Evolutionary conservation across 768 basidiomycete species (phyloP), one percentile per base, ranked within the genome.

Genomic region (Lentinula raphanica): DNA sequence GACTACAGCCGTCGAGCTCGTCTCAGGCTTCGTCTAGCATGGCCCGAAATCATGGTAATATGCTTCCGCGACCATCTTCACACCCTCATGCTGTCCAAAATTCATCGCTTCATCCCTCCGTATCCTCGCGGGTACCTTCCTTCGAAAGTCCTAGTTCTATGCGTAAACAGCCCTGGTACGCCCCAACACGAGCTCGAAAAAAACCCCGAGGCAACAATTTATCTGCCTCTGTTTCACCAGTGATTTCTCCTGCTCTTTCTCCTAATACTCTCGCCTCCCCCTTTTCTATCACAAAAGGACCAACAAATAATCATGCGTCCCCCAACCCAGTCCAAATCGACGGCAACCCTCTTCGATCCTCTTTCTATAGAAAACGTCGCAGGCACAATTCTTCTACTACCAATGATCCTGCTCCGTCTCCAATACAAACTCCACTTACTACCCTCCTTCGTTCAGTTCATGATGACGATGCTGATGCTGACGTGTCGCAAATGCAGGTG

Each of bases 81-180:
- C 46, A 48, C 6, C 27, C 17, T 5, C 46, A 15, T n/a, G 9
- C 11, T 35, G 36, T 21, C 6, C 51, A 53, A 28, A 39, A 38
- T 39, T 8, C 21, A 21, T 5, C 51, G 3, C 35, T 35, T 53
- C 36, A 13, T 23, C n/a, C 17, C 51, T 7, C 15, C 11, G n/a
- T n/a, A 31, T 35, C 32, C 5, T 50, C 49, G 21, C 29, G n/a
- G 9, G 3, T 31, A 11, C 19, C 35, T 39, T 36, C 32, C 9
- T 23, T 12, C 12, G 51, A 28, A 9, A 21, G 8, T 13, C 35
- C 7, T 3, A 12, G 29, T 1, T 3, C 12, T 32, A 36, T 4
- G 13, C 51, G 51, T 12, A 53, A 36, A 38, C 51, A 53, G 25
- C 40, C 51, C 19, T 53, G 51, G 51, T 53, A 53, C 12, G 51